Percentiles rank a stretch among this genome's conserved stretches.
These are phyloP conservation scores for Tetracentron sinense DNA, from an alignment of 164 flowering plant species.

Conservation along the genomic window DNA sequence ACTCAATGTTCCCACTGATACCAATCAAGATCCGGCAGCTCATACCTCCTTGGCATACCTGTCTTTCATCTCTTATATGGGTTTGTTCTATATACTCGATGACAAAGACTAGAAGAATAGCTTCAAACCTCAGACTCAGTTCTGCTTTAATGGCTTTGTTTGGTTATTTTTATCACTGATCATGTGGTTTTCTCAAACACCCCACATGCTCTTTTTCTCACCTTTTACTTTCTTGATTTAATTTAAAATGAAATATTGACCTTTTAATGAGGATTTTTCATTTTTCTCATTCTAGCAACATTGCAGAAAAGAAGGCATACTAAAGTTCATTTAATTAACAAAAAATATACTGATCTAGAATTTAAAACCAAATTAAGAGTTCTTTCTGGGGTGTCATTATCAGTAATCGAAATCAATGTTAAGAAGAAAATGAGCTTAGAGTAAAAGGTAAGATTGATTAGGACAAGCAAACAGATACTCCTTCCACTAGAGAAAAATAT, in stretches of 20 bases:
- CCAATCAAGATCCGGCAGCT: conserved; percentile 25
- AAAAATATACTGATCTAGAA: not conserved
- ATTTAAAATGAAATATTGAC: conserved; percentile 14
- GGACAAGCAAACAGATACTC: not conserved
- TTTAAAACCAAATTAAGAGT: not conserved
- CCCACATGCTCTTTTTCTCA: conserved; percentile 7
- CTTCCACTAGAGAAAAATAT: not conserved
- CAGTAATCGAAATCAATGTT: not conserved
- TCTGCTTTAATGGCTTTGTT: conserved; percentile 14
- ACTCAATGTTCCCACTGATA: not conserved
- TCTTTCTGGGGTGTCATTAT: not conserved
- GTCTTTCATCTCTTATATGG: not conserved
- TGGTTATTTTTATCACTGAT: conserved; percentile 14
- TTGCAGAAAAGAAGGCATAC: not conserved
- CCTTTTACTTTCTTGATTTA: conserved; percentile 12
- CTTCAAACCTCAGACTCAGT: conserved; percentile 6
- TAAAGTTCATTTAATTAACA: not conserved
- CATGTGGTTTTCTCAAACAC: conserved; percentile 19
- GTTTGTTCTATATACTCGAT: not conserved
- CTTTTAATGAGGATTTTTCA: conserved; percentile 8
- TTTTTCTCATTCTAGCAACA: not conserved
- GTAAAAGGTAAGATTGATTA: not conserved
- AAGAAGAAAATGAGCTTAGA: not conserved
- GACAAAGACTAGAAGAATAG: conserved; percentile 7
- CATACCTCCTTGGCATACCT: not conserved